phyloP scores from a whole-genome alignment of 768 basidiomycete species.

The Neoboletus magnificus region DNA sequence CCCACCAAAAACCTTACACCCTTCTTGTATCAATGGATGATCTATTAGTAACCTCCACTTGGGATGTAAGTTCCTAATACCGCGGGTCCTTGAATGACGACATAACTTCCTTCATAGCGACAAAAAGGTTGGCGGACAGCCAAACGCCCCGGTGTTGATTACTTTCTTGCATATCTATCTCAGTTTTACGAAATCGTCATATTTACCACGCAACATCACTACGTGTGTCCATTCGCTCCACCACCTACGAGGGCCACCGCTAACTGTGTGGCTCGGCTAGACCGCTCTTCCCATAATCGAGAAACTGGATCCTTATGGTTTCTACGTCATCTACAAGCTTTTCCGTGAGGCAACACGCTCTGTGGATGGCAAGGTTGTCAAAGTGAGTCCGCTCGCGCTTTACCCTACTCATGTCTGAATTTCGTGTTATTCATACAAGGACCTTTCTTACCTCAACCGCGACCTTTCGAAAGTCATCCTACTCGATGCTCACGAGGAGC shows the following conservation, averaged over 20 bases:
- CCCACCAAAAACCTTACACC: slow-evolving; percentile 88
- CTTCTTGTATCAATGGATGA: slow-evolving; percentile 90
- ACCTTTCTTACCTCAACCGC: slow-evolving; percentile 92
- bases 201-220: slow-evolving; percentile 87
- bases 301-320: slow-evolving; percentile 91
- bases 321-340: slow-evolving; percentile 85
- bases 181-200: slow-evolving; percentile 98
- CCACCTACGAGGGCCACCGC: background rate
- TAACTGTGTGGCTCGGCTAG: slow-evolving; percentile 37
- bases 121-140: slow-evolving; percentile 96
- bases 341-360: slow-evolving; percentile 90
- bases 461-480: slow-evolving; percentile 86
- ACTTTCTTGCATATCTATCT: slow-evolving; percentile 95
- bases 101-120: slow-evolving; percentile 48
- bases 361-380: slow-evolving; percentile 79
- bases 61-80: slow-evolving; percentile 73
- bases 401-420: background rate
- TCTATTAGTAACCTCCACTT: slow-evolving; percentile 84
- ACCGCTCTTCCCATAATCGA: slow-evolving; percentile 86
- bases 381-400: slow-evolving; percentile 43
- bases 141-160: slow-evolving; percentile 96
- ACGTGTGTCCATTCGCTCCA: slow-evolving; percentile 51
- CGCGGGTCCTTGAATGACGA: background rate
- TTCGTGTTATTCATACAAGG: slow-evolving; percentile 39
- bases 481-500: slow-evolving; percentile 82